Base-by-base conservation (phyloP, 2,329 filamentous ascomycete genomes). In the Aspergillus pseudonomiae region DNA sequence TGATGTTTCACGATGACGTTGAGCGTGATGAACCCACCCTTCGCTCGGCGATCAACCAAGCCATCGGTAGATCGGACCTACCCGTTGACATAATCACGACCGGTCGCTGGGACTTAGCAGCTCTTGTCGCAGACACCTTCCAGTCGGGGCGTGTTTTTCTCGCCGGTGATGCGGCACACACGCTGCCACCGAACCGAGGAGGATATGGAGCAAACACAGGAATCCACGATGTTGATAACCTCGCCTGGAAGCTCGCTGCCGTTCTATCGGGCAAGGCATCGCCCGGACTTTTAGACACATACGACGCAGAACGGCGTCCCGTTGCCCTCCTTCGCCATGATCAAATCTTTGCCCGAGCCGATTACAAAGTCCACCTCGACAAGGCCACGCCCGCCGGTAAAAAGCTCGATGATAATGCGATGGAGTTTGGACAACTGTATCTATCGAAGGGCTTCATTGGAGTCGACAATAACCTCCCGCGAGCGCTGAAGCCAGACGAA, bases 201-300 rank as follows among this genome's bases (percentile, higher is more conserved):
- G 75, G 74, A 6, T 69, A 72, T 21, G 74, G 75, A 4, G 74
- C 73, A 1, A 81, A 77, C 54, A 74, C 76, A 0, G 73, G 74
- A 6, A 65, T 82, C 57, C 64, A 74, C 11, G 80, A 83, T 61
- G 80, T 74, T 0, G 73, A 78, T 43, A 80, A 82, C 45, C 71
- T 83, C 1, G 75, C 78, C 1, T 82, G 80, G 80, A 82, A 82
- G 66, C 62, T 82, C 0, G 75, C 77, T 1, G 68, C 71, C 0
- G 77, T 80, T 0, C 26, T 80, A 0, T 68, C 63, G 0, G 70
- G 74, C 0, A 48, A 65, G 2, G 72, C 74, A 0, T 62, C 30
- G 0, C 36, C 63, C 3, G 61, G 48, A 0, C 59, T 82, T 1
- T 67, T 81, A 14, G 70, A 75, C 1, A 80, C 79, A 0, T 82